A percentile compares a stretch with the other conserved stretches of the same genome.
phyloP scores from a whole-genome alignment of 176 grass and related monocot species.

The Urochloa ruziziensis region DNA sequence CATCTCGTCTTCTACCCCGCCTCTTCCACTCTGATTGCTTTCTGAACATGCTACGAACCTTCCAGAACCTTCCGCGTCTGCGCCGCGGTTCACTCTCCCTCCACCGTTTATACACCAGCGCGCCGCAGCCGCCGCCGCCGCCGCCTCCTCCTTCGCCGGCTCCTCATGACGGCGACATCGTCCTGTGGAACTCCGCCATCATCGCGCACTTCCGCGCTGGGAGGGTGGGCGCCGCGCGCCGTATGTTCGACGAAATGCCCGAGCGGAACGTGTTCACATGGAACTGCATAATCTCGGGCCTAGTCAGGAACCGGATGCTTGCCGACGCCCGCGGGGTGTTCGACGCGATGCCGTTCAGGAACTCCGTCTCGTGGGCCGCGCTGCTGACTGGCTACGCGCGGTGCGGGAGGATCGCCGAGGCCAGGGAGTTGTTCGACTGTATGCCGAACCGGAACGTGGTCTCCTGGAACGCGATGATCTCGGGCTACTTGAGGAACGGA shows the following conservation, averaged over 20 bases:
- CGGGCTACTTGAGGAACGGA: constrained; percentile 41
- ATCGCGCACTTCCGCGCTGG: constrained; percentile 29
- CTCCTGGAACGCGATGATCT: constrained; percentile 71
- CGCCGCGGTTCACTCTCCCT: background rate
- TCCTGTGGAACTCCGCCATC: constrained; percentile 54
- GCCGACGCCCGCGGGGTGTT: constrained; percentile 46
- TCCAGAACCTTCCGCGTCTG: constrained; percentile 35
- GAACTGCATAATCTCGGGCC: constrained; percentile 60
- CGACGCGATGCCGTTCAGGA: constrained; percentile 57
- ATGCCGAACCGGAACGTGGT: constrained; percentile 47
- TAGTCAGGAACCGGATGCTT: constrained; percentile 46
- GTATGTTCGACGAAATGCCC: constrained; percentile 52
- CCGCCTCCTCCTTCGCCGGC: no score
- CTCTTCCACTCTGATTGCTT: background rate
- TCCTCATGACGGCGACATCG: constrained; percentile 21
- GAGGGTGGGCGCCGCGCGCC: constrained; percentile 39
- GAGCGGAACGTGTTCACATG: constrained; percentile 57
- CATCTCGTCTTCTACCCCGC: no score
- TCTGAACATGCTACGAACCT: constrained; percentile 30
- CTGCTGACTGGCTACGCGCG: constrained; percentile 46
- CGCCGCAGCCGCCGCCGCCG: background rate
- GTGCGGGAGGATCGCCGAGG: constrained; percentile 47
- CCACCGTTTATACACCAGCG: background rate
- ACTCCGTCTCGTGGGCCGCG: constrained; percentile 50
- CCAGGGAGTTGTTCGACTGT: constrained; percentile 51